phyloP scores from a whole-genome alignment of 2,329 filamentous ascomycete species.

The Botryosphaeria dothidea region DNA sequence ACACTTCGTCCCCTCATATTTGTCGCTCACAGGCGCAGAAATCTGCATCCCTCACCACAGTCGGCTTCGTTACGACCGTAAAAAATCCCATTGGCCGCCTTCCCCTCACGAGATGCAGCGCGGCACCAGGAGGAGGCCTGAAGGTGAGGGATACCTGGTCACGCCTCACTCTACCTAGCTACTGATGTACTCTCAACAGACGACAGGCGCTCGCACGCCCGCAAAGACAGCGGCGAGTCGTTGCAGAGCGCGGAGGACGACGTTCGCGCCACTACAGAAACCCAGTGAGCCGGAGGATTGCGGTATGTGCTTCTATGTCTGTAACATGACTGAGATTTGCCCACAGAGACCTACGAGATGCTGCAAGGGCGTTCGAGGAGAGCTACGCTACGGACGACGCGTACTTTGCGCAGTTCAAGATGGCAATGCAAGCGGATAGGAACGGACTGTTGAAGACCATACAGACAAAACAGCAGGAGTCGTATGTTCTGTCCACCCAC shows the following conservation, averaged over 20 bases:
- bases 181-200: not conserved
- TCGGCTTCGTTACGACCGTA: not conserved
- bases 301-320: too few species aligned
- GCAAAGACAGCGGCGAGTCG: constrained; percentile 7
- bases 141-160: not conserved
- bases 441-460: not conserved
- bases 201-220: not conserved
- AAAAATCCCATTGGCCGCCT: not conserved
- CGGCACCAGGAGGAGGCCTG: not conserved
- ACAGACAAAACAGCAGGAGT: not conserved
- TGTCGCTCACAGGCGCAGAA: not conserved
- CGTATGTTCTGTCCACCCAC: not conserved
- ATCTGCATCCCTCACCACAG: not conserved
- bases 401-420: constrained; percentile 5
- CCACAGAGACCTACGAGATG: constrained; percentile 27
- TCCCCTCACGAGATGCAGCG: not conserved
- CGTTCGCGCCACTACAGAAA: constrained; percentile 25
- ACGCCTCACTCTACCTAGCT: not conserved
- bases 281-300: constrained; percentile 27
- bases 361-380: not conserved
- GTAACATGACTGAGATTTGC: not conserved
- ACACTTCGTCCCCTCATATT: not conserved
- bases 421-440: not conserved
- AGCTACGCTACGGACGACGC: not conserved
- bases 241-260: constrained; percentile 18